Base-by-base conservation (phyloP, 768 basidiomycete species). In the Mycena amicta region DNA sequence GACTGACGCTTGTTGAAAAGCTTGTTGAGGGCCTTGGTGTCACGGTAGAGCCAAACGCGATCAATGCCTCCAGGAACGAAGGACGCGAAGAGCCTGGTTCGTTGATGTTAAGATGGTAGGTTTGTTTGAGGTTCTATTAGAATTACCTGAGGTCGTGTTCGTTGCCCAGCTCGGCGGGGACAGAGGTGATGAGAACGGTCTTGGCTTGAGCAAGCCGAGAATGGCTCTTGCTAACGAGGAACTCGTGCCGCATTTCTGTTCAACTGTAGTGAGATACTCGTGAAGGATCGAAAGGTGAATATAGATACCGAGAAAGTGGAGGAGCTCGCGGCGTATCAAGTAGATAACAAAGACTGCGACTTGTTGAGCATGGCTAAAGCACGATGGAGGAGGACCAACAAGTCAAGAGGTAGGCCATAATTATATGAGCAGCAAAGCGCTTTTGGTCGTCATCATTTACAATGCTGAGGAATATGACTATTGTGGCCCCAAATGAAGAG, bases 61-160 rank as follows among this genome's bases (percentile, higher is more conserved):
- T 85, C 81, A 20, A 88, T 80, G 0, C 88, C 88, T 15, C 88
- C 89, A 2, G 89, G 89, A 2, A 89, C 80, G 62, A 86, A 86
- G 59, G 80, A 82, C 29, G 83, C 82, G 61, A 86, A 83, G 37
- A 78, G 80, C 22, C 75, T n/a, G n/a, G n/a, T n/a, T n/a, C n/a
- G n/a, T n/a, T n/a, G n/a, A n/a, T n/a, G n/a, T n/a, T n/a, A n/a
- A n/a, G n/a, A n/a, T n/a, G n/a, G n/a, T n/a, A n/a, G n/a, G n/a
- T n/a, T n/a, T n/a, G n/a, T n/a, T n/a, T n/a, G n/a, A n/a, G n/a
- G n/a, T n/a, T n/a, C n/a, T n/a, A n/a, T n/a, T n/a, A n/a, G n/a
- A n/a, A n/a, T n/a, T n/a, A n/a, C n/a, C n/a, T 70, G 13, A 84
- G 69, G 31, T 78, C 77, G 26, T 74, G 70, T 61, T 83, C 82